phyloP scores from a whole-genome alignment of 352 stramenopile species.

The Albugo laibachii region DNA sequence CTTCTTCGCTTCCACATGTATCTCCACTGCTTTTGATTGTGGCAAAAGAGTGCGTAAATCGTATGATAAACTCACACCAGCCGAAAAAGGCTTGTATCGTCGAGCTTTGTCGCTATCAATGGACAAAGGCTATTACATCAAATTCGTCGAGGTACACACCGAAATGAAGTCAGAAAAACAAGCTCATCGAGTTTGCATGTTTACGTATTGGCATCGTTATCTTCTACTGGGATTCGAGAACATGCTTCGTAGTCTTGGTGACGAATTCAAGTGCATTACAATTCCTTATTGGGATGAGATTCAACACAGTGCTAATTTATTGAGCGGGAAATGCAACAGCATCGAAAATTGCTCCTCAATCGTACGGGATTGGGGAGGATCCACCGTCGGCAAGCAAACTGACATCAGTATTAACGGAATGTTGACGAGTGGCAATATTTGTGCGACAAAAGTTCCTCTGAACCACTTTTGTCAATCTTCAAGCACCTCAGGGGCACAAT shows the following conservation, averaged over 20 bases:
- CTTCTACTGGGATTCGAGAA: constrained; percentile 74
- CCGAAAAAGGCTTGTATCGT: constrained; percentile 58
- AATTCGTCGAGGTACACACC: constrained; percentile 76
- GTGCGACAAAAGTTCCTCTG: constrained; percentile 18
- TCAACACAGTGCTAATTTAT: constrained; percentile 50
- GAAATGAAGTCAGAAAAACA: constrained; percentile 64
- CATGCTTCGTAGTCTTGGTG: constrained; percentile 57
- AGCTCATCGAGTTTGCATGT: constrained; percentile 76
- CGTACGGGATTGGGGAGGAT: constrained; percentile 48
- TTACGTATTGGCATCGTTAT: constrained; percentile 72
- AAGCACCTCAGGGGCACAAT: constrained; percentile 7
- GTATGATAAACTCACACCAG: constrained; percentile 33
- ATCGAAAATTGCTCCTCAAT: constrained; percentile 59
- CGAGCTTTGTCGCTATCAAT: constrained; percentile 47
- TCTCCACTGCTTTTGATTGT: constrained; percentile 9
- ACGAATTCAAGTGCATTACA: constrained; percentile 68
- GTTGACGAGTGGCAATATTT: constrained; percentile 26
- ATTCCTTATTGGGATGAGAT: constrained; percentile 79
- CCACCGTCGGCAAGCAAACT: constrained; percentile 11
- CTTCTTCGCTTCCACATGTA: no score
- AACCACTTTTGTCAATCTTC: constrained; percentile 55
- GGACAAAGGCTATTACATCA: constrained; percentile 70
- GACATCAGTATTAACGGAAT: constrained; percentile 47
- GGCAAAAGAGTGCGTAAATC: constrained; percentile 52
- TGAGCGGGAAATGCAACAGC: constrained; percentile 33